Evolutionary conservation across 2,329 filamentous ascomycete genomes (phyloP), one percentile per base, ranked within the genome.

Genomic region (Alternaria sp.): DNA sequence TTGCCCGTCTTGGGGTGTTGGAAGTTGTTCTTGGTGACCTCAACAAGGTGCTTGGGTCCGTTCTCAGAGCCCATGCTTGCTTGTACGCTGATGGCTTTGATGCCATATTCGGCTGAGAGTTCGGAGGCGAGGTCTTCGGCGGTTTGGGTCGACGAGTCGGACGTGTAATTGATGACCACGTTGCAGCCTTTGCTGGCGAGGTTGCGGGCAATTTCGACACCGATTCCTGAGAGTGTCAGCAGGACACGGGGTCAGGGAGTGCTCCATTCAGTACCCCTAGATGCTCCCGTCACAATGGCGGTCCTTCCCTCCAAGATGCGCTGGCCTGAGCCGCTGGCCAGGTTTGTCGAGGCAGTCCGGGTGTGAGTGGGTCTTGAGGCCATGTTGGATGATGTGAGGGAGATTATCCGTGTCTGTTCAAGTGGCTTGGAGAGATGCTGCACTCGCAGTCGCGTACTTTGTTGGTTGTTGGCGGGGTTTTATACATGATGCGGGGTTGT

Each of bases 241-340:
- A 47, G 28, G 22, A 12, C 20, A n/a, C 3, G 14, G 5, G 3
- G 34, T n/a, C 6, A 4, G 16, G 16, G 7, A 30, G 20, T 1
- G 16, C 44, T 24, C 4, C 41, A 4, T 26, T 20, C 16, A 24
- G 30, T 83, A 92, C 91, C 91, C 83, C 92, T 83, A 59, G 91
- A 93, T 61, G 88, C 90, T 57, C 92, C 92, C 1, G 92, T 95
- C 47, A 95, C 84, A 66, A 96, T 89, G 54, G 87, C 92, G 52
- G 94, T 83, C 78, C 93, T 93, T 68, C 91, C 91, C 74, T 92
- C 88, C 5, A 84, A 75, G 12, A 80, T 69, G 57, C 81, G 77
- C 28, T 67, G 63, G 26, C 65, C 67, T 20, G 73, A 66, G 49
- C 70, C 66, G 22, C 68, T 66, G 28, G 63, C 65, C 24, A 82